phyloP scores from a whole-genome alignment of 257 asterid genomes.

The Fraxinus americana region DNA sequence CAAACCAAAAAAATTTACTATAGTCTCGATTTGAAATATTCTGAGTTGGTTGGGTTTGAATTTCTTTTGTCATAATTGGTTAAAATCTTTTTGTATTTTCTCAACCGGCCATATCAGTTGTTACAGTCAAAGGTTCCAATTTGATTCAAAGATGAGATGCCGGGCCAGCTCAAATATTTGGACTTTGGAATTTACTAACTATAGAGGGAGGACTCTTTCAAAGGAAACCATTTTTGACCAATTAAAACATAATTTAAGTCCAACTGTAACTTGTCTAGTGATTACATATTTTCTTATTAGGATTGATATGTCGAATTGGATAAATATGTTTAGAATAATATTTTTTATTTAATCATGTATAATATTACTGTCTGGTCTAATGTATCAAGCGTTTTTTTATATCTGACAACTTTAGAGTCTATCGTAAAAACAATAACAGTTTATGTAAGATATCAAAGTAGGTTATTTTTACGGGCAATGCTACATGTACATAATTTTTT shows the following conservation, averaged over 20 bases:
- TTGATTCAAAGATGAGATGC: neutral
- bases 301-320: too few relatives aligned
- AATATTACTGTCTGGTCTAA: neutral
- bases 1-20: too few relatives aligned
- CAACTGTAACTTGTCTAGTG: neutral
- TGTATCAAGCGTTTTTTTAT: neutral
- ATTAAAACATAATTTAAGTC: neutral
- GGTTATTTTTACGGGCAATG: too few relatives aligned
- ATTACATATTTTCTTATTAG: too few relatives aligned
- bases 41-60: too few relatives aligned
- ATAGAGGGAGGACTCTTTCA: neutral
- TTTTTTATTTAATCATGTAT: too few relatives aligned
- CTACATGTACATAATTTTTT: too few relatives aligned
- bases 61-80: neutral
- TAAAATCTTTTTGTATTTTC: neutral
- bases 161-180: neutral
- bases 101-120: neutral
- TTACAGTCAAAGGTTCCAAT: neutral
- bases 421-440: neutral
- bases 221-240: neutral
- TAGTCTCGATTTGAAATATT: too few relatives aligned
- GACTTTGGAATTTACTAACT: neutral
- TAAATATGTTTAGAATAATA: too few relatives aligned
- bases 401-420: neutral
- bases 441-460: too few relatives aligned